These are phyloP conservation scores for Madurella mycetomatis DNA, from an alignment of 2,329 filamentous ascomycete species.

Conservation along the genomic window DNA sequence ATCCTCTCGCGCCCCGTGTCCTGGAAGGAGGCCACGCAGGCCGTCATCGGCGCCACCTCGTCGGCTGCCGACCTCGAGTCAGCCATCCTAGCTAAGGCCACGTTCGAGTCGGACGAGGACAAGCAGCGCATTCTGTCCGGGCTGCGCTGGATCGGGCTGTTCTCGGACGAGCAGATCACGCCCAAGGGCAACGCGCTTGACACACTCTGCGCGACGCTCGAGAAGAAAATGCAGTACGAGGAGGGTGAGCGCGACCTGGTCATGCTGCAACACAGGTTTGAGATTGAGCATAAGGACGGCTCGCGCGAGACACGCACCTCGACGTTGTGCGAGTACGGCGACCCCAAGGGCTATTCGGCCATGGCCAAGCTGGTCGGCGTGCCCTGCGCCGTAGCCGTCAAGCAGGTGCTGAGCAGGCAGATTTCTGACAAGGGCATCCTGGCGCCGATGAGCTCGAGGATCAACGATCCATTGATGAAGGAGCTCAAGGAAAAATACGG, in stretches of 20 bases:
- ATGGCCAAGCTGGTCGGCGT: slow-evolving; percentile 61
- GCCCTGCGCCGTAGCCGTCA: slow-evolving; percentile 62
- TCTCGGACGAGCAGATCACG: slow-evolving; percentile 62
- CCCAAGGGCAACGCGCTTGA: slow-evolving; percentile 78
- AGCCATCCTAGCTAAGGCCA: slow-evolving; percentile 70
- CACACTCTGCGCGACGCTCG: slow-evolving; percentile 82
- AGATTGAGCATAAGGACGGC: slow-evolving; percentile 78
- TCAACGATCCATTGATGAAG: slow-evolving; percentile 70
- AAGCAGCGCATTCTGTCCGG: slow-evolving; percentile 66
- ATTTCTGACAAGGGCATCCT: slow-evolving; percentile 69
- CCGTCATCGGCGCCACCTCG: slow-evolving; percentile 67
- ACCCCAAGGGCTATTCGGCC: slow-evolving; percentile 69
- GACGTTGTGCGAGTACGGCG: slow-evolving; percentile 79
- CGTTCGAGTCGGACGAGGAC: slow-evolving; percentile 64
- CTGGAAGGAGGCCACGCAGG: slow-evolving; percentile 82
- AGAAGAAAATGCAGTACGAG: slow-evolving; percentile 86
- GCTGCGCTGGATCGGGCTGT: slow-evolving; percentile 64
- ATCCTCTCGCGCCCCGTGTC: slow-evolving; percentile 62
- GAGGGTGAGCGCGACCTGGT: slow-evolving; percentile 81
- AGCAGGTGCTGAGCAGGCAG: slow-evolving; percentile 72
- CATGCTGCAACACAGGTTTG: slow-evolving; percentile 76
- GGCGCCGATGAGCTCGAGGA: slow-evolving; percentile 67
- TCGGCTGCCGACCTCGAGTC: slow-evolving; percentile 65
- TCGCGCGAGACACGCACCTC: slow-evolving; percentile 71
- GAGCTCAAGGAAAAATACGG: slow-evolving; percentile 74